A percentile compares a stretch with the other conserved stretches of the same genome.
These are phyloP conservation scores for Microcyclospora pomicola DNA, from an alignment of 2,329 filamentous ascomycete genomes.

Conservation along the genomic window DNA sequence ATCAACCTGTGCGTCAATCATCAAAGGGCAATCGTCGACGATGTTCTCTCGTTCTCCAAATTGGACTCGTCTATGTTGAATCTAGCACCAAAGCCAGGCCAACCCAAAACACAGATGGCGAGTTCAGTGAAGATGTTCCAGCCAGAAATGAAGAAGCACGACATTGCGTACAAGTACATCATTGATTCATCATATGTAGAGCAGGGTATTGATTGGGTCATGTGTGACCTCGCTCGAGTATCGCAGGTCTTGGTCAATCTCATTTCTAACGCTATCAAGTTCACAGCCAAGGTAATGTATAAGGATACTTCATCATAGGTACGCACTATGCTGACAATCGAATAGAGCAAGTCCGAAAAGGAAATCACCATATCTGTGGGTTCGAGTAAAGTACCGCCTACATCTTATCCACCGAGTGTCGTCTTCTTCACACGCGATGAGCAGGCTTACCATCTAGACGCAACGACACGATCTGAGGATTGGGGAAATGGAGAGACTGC, in stretches of 20 bases:
- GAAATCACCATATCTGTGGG: slow-evolving; percentile 13
- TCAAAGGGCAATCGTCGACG: slow-evolving; percentile 28
- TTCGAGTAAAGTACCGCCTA: slow-evolving; percentile 20
- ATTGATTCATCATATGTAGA: slow-evolving; percentile 17
- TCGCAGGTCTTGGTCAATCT: slow-evolving; percentile 21
- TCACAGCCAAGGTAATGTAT: background rate
- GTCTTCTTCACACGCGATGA: slow-evolving; percentile 30
- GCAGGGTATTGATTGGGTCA: slow-evolving; percentile 10
- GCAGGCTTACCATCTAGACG: slow-evolving; percentile 25
- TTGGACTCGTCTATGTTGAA: slow-evolving; percentile 21
- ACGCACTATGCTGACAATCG: slow-evolving; percentile 5
- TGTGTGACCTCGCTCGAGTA: slow-evolving; percentile 18
- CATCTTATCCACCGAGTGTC: slow-evolving; percentile 30
- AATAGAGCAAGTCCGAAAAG: slow-evolving; percentile 12
- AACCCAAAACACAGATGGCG: slow-evolving; percentile 15
- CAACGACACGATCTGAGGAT: slow-evolving; percentile 25
- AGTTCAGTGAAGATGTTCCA: slow-evolving; percentile 23
- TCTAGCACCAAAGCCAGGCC: slow-evolving; percentile 14
- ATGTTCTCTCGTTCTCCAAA: slow-evolving; percentile 25
- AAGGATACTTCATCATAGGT: too few species aligned
- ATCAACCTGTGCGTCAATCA: slow-evolving; percentile 32
- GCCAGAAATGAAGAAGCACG: slow-evolving; percentile 19
- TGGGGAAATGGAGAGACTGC: slow-evolving; percentile 28
- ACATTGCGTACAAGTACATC: slow-evolving; percentile 16
- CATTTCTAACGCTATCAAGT: slow-evolving; percentile 10